Base-by-base conservation (phyloP, 148 eudicot genomes). In the Dysphania ambrosioides region DNA sequence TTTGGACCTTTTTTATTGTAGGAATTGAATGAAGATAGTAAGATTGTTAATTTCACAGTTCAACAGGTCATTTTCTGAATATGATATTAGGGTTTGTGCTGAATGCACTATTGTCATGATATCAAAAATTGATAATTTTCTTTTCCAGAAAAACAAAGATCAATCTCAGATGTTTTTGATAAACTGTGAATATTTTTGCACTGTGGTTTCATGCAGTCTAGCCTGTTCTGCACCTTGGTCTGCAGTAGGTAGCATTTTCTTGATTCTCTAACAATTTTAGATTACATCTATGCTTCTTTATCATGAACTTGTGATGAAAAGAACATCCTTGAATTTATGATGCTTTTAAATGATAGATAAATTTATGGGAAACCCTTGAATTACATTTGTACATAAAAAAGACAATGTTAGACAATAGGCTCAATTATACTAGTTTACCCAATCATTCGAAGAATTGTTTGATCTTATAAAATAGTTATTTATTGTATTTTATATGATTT, bases 301-400 rank as follows among this genome's bases (percentile, higher is more conserved):
- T n/a, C n/a, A n/a, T n/a, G 40, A 36, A 4, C 40, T 36, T 36
- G 40, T 47, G 53, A 63, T 8, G n/a, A 32, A 34, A 11, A 12
- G 99, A 96, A 83, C 99, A 96, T 79, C 99, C 99, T 62, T 97
- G 99, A 40, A 31, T 24, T 47, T 73, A 47, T 47, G 21, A 47
- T 35, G 23, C n/a, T 5, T 31, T 10, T 51, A 2, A 18, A 21
- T 18, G 53, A 44, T 15, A 7, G 66, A 1, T 8, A 35, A 36
- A n/a, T 34, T 64, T 2, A 8, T 8, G 15, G 5, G 24, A 34
- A n/a, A 64, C 13, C 15, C 27, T 64, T 9, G 38, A 11, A 63
- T n/a, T n/a, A 32, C 12, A 30, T 32, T 21, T 61, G 24, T n/a
- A n/a, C n/a, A n/a, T n/a, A n/a, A n/a, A n/a, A n/a, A n/a, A n/a